phyloP scores from a whole-genome alignment of 345 rosid genomes.

The Syzygium oleosum region DNA sequence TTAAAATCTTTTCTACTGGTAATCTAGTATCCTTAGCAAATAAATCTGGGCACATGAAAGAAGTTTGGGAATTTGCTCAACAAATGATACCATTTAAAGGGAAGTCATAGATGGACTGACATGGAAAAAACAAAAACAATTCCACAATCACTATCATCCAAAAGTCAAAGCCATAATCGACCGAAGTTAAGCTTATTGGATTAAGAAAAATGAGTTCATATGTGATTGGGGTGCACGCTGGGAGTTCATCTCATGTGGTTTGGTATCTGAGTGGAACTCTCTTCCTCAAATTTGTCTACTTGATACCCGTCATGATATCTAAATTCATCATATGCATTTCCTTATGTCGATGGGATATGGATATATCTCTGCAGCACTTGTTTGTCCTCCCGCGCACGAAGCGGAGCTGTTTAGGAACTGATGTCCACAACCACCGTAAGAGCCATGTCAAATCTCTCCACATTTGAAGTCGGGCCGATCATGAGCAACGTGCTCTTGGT shows the following conservation, averaged over 20 bases:
- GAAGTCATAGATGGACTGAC: too few species aligned
- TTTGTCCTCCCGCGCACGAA: neutral
- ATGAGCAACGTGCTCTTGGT: neutral
- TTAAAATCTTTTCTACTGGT: neutral
- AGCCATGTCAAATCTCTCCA: neutral
- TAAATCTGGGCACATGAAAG: neutral
- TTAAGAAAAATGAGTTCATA: neutral
- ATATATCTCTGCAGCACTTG: neutral
- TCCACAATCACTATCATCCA: neutral
- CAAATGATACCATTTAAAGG: neutral
- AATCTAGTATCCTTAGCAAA: neutral
- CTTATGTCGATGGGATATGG: neutral
- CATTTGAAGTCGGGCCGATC: neutral
- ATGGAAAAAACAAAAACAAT: neutral
- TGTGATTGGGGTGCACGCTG: neutral
- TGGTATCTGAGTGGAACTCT: neutral
- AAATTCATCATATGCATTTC: neutral
- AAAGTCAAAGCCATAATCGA: neutral
- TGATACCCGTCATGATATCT: neutral
- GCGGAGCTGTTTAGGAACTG: rapidly evolving
- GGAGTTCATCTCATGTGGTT: neutral
- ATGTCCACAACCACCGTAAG: neutral
- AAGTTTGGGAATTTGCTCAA: neutral
- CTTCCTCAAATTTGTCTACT: neutral
- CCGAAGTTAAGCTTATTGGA: neutral